Evolutionary conservation across 129 eudicot genomes (phyloP).

Genomic region (Flaveria bidentis): DNA sequence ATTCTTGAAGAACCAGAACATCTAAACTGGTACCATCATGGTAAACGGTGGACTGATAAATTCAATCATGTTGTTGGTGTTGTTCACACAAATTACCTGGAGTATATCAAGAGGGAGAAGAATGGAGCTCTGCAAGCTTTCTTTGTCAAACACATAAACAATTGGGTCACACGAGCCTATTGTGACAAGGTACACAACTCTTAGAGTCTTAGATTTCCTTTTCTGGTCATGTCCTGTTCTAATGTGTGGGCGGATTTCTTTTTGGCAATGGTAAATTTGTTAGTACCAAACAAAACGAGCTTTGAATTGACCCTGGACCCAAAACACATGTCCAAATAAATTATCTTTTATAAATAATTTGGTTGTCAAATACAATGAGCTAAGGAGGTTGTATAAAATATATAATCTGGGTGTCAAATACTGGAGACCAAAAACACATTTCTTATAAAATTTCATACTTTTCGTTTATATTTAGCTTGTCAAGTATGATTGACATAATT

Average conservation of each 20-base stretch:
- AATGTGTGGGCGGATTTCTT: not conserved
- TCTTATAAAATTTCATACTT: not conserved
- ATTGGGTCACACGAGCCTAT: conserved; percentile 76
- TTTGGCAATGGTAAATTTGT: not conserved
- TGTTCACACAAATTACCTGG: conserved; percentile 97
- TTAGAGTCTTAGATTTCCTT: not conserved
- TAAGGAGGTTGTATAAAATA: not conserved
- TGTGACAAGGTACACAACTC: conserved; percentile 69
- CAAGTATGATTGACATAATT: not conserved
- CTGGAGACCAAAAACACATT: not conserved
- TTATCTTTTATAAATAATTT: not conserved
- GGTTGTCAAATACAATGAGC: not conserved
- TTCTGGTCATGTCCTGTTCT: not conserved
- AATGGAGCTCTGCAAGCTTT: conserved; percentile 96
- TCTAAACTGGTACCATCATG: conserved; percentile 97
- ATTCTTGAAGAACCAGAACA: conserved; percentile 98
- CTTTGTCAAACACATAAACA: conserved; percentile 87
- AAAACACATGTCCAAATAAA: not conserved
- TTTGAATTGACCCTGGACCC: not conserved
- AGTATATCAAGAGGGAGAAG: conserved; percentile 92
- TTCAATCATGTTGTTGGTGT: conserved; percentile 97
- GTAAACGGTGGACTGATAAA: conserved; percentile 97
- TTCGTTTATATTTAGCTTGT: not conserved
- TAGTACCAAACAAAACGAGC: not conserved
- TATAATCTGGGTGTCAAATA: not conserved